Evolutionary conservation across 2,329 filamentous ascomycete species (phyloP).

Genomic region (Trichoderma cornu-damae): DNA sequence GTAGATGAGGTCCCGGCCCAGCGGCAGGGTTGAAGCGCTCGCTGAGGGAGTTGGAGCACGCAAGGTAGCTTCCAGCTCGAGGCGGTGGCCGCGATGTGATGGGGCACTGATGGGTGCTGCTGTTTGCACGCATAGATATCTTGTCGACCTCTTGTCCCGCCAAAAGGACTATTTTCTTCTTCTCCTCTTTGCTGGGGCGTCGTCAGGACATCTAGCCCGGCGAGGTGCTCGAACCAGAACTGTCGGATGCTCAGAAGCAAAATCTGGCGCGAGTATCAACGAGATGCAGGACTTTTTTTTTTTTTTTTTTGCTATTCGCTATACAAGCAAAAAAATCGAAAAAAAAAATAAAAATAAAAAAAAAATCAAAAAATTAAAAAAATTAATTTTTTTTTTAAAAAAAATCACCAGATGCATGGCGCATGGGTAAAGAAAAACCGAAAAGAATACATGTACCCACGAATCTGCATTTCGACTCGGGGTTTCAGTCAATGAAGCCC

Average conservation of each 20-base stretch:
- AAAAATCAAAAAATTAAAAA: too few species aligned
- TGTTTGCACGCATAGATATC: slow-evolving; percentile 34
- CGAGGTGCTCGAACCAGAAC: slow-evolving; percentile 39
- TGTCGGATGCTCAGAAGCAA: slow-evolving; percentile 30
- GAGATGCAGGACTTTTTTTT: slow-evolving; percentile 19
- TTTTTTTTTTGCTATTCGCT: too few species aligned
- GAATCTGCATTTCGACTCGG: neutral
- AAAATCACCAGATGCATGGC: neutral
- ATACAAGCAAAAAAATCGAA: too few species aligned
- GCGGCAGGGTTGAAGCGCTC: slow-evolving; percentile 30
- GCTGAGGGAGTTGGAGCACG: slow-evolving; percentile 22
- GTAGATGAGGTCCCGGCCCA: slow-evolving; percentile 31
- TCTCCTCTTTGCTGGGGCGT: slow-evolving; percentile 26
- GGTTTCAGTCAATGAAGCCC: neutral
- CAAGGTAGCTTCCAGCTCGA: too few species aligned
- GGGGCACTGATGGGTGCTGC: neutral
- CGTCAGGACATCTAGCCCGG: slow-evolving; percentile 25
- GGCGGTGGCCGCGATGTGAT: too few species aligned
- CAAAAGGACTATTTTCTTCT: slow-evolving; percentile 34
- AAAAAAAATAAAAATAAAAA: too few species aligned
- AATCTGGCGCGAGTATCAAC: slow-evolving; percentile 26
- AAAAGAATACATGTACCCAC: neutral
- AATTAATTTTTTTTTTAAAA: too few species aligned
- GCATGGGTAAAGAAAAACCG: neutral
- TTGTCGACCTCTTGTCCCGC: slow-evolving; percentile 33